A percentile compares a stretch with the other conserved stretches of the same genome.
phyloP scores from a whole-genome alignment of 1,284 basidiomycete species.

The Albatrellus sp. region DNA sequence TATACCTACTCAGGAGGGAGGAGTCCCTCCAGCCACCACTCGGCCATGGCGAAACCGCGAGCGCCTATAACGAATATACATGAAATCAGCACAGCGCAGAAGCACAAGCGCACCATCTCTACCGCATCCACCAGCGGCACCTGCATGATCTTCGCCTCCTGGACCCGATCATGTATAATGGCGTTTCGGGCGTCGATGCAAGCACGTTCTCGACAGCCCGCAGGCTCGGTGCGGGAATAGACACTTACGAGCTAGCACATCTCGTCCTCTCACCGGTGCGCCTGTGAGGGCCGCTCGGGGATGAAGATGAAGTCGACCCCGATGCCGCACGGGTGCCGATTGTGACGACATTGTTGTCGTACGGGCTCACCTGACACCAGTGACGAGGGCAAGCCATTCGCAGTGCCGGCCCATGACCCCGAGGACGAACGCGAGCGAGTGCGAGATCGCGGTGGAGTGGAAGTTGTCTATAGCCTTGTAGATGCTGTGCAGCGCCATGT shows the following conservation, averaged over 20 bases:
- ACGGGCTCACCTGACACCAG: constrained; percentile 68
- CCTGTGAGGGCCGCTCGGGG: constrained; percentile 79
- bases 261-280: constrained; percentile 78
- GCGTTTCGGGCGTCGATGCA: constrained; percentile 81
- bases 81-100: background rate
- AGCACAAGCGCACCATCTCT: constrained; percentile 41
- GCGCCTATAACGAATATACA: constrained; percentile 42
- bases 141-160: constrained; percentile 91
- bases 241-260: constrained; percentile 74
- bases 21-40: constrained; percentile 43
- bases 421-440: constrained; percentile 95
- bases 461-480: constrained; percentile 98
- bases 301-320: constrained; percentile 98
- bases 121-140: constrained; percentile 92
- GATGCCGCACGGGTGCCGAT: constrained; percentile 34
- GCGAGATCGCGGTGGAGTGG: constrained; percentile 90
- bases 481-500: constrained; percentile 93
- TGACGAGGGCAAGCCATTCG: constrained; percentile 92
- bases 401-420: constrained; percentile 99
- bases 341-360: background rate
- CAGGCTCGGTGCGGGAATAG: constrained; percentile 37
- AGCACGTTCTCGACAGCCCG: constrained; percentile 88
- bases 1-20: constrained; percentile 54
- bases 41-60: constrained; percentile 68
- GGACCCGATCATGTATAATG: constrained; percentile 97